Conservation (phyloP, 139 green algal species). For the Coelastrella sp. region DNA sequence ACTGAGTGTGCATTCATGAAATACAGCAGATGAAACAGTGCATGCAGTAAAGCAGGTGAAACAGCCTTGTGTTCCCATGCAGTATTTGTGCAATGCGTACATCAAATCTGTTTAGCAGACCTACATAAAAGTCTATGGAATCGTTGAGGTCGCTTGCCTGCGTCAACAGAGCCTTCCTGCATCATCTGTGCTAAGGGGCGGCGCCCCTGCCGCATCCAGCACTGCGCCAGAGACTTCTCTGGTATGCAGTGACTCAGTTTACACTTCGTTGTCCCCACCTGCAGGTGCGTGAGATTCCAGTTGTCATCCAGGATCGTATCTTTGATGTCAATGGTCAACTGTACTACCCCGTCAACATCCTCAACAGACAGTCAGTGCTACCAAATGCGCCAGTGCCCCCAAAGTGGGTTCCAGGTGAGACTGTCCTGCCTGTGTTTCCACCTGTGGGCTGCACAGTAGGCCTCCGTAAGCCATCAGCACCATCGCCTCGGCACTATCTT, state of each 20-base stretch:
- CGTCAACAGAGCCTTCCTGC: too few species aligned
- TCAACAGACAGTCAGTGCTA: background rate
- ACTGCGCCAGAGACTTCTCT: background rate
- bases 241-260: background rate
- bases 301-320: conserved; percentile 29
- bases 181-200: too few species aligned
- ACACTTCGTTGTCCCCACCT: background rate
- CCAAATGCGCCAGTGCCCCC: background rate
- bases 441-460: background rate
- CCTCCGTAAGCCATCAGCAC: too few species aligned
- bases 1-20: too few species aligned
- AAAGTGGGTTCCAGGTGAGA: conserved; percentile 9
- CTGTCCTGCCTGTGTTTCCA: background rate
- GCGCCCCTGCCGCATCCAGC: too few species aligned
- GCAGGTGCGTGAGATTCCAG: conserved; percentile 14
- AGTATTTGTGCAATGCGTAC: too few species aligned
- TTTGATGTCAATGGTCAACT: conserved; percentile 14
- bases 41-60: too few species aligned
- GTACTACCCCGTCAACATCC: conserved; percentile 12
- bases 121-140: too few species aligned
- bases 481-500: background rate
- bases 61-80: too few species aligned
- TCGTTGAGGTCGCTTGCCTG: too few species aligned
- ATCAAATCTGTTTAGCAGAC: too few species aligned
- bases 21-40: too few species aligned